Percentiles rank a stretch among this genome's conserved stretches.
These are phyloP conservation scores for Taxillus chinensis DNA, from an alignment of 164 flowering plant species.

Conservation along the genomic window DNA sequence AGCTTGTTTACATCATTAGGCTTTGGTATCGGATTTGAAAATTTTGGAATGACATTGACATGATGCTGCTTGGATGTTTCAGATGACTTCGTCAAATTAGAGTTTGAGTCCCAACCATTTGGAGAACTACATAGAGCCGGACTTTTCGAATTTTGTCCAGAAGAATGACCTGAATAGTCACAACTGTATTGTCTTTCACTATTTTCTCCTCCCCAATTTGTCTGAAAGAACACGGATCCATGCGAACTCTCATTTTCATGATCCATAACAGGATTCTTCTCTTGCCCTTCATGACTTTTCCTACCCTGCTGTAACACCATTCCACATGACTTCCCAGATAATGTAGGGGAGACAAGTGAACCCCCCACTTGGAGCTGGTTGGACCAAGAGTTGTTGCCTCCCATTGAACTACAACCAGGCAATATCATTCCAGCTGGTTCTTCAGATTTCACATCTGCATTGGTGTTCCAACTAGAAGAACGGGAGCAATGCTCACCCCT, in stretches of 20 bases:
- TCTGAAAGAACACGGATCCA: too few relatives aligned
- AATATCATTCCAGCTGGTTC: slow-evolving; percentile 16
- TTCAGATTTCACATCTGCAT: slow-evolving; percentile 16
- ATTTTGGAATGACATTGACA: slow-evolving; percentile 13
- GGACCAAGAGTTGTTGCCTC: slow-evolving; percentile 22
- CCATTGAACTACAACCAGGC: slow-evolving; percentile 20
- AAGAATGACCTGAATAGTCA: slow-evolving; percentile 14
- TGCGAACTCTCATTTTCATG: slow-evolving; percentile 9
- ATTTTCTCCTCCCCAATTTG: too few relatives aligned
- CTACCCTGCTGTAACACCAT: slow-evolving; percentile 8
- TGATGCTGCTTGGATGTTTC: slow-evolving; percentile 14
- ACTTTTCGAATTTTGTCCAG: slow-evolving; percentile 25
- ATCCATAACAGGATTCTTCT: slow-evolving; percentile 7
- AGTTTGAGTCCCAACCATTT: slow-evolving; percentile 13
- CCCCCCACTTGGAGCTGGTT: slow-evolving; percentile 16
- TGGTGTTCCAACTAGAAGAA: slow-evolving; percentile 14
- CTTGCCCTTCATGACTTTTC: slow-evolving; percentile 14
- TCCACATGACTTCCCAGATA: slow-evolving; percentile 16
- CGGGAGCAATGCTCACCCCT: slow-evolving; percentile 11
- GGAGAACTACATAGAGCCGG: slow-evolving; percentile 14
- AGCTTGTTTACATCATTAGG: not conserved
- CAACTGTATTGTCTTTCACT: not conserved
- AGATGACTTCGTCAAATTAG: slow-evolving; percentile 13
- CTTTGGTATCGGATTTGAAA: slow-evolving; percentile 20
- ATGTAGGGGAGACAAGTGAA: slow-evolving; percentile 15